A percentile compares a stretch with the other conserved stretches of the same genome.
Conservation (phyloP, 2,329 filamentous ascomycete species). For the Alternaria gaisen region DNA sequence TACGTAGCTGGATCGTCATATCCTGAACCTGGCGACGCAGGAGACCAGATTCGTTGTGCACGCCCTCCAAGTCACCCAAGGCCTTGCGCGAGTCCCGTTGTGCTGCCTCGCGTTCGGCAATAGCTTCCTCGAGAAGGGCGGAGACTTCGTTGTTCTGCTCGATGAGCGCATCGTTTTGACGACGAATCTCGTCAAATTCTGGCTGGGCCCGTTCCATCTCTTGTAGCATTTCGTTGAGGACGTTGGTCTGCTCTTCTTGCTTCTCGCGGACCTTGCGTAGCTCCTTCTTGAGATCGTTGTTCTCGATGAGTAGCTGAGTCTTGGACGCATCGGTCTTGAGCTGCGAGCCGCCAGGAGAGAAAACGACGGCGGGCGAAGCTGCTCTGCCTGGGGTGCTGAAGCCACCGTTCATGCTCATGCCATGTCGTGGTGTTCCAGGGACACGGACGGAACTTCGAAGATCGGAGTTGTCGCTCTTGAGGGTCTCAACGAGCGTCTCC, state of each 20-base stretch:
- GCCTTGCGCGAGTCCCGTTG: constrained; percentile 81
- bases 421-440: constrained; percentile 64
- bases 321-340: constrained; percentile 64
- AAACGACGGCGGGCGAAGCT: constrained; percentile 59
- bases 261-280: constrained; percentile 77
- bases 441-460: constrained; percentile 48
- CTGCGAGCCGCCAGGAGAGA: constrained; percentile 64
- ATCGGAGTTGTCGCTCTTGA: constrained; percentile 63
- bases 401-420: constrained; percentile 57
- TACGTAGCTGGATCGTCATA: constrained; percentile 87
- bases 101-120: constrained; percentile 79
- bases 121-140: constrained; percentile 80
- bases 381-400: constrained; percentile 61
- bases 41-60: constrained; percentile 74
- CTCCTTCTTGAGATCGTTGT: constrained; percentile 71
- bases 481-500: constrained; percentile 68
- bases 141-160: constrained; percentile 81
- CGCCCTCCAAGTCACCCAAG: constrained; percentile 73
- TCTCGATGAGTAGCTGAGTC: constrained; percentile 71
- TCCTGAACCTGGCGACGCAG: constrained; percentile 88
- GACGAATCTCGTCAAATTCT: constrained; percentile 84
- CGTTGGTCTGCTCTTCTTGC: constrained; percentile 75
- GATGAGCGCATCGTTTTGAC: constrained; percentile 81
- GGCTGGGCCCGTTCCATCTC: constrained; percentile 87
- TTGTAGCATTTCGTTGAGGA: constrained; percentile 85